Conservation (phyloP, 2,329 filamentous ascomycete genomes). For the Akanthomyces muscarius region DNA sequence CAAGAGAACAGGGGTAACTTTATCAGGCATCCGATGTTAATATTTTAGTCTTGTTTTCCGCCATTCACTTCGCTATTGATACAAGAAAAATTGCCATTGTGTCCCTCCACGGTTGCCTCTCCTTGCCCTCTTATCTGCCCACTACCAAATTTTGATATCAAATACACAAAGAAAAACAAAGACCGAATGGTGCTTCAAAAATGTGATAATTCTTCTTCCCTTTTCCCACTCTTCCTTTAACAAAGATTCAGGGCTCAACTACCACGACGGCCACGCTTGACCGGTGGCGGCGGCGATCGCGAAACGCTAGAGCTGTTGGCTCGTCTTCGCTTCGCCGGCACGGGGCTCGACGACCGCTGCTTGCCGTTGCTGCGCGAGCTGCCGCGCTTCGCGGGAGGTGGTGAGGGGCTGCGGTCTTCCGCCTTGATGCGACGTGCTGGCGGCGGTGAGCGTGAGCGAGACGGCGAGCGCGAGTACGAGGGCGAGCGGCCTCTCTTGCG, state of each 20-base stretch:
- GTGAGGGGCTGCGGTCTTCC: conserved; percentile 7
- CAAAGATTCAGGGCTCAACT: conserved; percentile 20
- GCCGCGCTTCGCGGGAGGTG: conserved; percentile 3
- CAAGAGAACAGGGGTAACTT: not conserved
- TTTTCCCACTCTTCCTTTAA: not conserved
- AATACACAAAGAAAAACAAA: not conserved
- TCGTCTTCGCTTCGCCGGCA: conserved; percentile 21
- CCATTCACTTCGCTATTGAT: conserved; percentile 10
- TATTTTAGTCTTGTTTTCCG: not conserved
- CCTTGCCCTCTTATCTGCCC: not conserved
- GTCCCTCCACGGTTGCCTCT: not conserved
- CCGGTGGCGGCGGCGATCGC: conserved; percentile 29
- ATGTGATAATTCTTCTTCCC: not conserved
- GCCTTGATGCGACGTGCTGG: not conserved
- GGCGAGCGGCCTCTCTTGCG: conserved; percentile 5
- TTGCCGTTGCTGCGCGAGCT: not conserved
- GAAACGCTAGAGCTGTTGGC: conserved; percentile 30
- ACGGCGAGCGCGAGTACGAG: conserved; percentile 12
- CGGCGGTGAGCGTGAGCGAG: not conserved
- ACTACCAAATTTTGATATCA: not conserved
- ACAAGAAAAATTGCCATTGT: not conserved
- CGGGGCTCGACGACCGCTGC: conserved; percentile 24
- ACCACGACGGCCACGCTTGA: conserved; percentile 30
- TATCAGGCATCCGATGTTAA: not conserved
- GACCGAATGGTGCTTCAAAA: not conserved